Base-by-base conservation (phyloP, 2,329 filamentous ascomycete species). In the Colletotrichum spinosum region DNA sequence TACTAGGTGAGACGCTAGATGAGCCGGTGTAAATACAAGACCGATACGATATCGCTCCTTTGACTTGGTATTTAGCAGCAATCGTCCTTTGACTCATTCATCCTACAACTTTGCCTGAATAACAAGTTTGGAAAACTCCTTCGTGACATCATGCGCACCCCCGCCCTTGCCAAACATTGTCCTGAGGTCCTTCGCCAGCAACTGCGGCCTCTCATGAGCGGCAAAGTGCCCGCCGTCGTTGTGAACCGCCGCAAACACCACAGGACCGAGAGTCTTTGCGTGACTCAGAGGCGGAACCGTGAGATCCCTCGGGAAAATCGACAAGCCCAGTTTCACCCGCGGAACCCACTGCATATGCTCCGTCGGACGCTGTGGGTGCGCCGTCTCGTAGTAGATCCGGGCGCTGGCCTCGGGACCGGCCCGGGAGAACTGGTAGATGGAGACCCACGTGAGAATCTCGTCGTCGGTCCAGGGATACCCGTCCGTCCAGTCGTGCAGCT, bases 401-500 rank as follows among this genome's bases (percentile, higher is more conserved):
- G 87, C 73, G 65, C 85, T 88, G 0, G 92, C 90, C 1, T 88
- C 88, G 0, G 92, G 88, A 0, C 92, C 91, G 1, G 90, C 89
- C 0, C 79, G 84, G 8, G 86, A 89, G 52, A 93, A 93, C 73
- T 85, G 88, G 74, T 94, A 94, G 44, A 94, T 84, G 54, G 83
- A 87, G 1, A 94, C 77, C 92, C 91, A 95, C 0, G 88, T 92
- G 34, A 92, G 77, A 8, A 94, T 84, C 77, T 94, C 91, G 59
- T 94, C 90, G 67, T 93, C 89, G 0, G 87, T 90, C 91, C 91
- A 94, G 0, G 85, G 79, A 72, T 93, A 93, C 1, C 70, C 71
- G 70, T 94, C 91, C 0, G 88, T 89, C 92, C 92, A 95, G 70
- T 92, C 89, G 69, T 90, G 87, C 42, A 95, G 78, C 74, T 95